Conservation (phyloP, 2,329 filamentous ascomycete species). For the Colletotrichum brevisporum region DNA sequence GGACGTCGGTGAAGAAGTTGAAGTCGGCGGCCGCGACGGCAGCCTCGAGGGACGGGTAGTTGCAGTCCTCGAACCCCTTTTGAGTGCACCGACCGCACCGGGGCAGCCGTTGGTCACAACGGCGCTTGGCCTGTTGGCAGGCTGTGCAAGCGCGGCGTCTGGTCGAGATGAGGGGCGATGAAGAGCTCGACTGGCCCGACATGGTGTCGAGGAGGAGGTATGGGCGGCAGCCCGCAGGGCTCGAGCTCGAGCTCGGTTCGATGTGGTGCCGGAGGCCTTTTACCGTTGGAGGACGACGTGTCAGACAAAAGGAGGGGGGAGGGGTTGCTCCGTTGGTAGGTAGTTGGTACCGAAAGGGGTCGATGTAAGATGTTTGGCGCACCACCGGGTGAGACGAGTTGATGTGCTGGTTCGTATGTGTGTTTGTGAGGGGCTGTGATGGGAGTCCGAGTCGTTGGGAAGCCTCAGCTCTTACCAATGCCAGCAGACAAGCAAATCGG, state of each 20-base stretch:
- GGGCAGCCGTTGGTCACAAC: conserved; percentile 53
- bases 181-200: conserved; percentile 38
- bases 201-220: conserved; percentile 28
- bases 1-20: conserved; percentile 46
- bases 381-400: conserved; percentile 6
- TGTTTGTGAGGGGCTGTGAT: background rate
- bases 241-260: background rate
- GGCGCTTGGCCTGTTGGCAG: conserved; percentile 54
- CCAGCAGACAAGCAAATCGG: conserved; percentile 2
- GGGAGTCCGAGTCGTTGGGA: conserved; percentile 7
- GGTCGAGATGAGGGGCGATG: conserved; percentile 40
- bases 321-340: background rate
- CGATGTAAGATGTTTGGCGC: background rate
- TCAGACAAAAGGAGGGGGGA: background rate
- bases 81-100: conserved; percentile 50
- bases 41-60: conserved; percentile 44
- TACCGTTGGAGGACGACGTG: background rate
- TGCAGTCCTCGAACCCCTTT: conserved; percentile 44
- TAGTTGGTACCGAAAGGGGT: conserved; percentile 11
- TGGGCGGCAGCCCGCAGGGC: conserved; percentile 21
- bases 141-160: conserved; percentile 51
- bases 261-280: background rate
- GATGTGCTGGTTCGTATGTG: background rate
- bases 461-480: conserved; percentile 1
- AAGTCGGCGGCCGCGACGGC: conserved; percentile 43